Percentiles rank a stretch among this genome's conserved stretches.
Evolutionary conservation across 2,329 filamentous ascomycete genomes (phyloP).

Genomic region (Fusarium annulatum): DNA sequence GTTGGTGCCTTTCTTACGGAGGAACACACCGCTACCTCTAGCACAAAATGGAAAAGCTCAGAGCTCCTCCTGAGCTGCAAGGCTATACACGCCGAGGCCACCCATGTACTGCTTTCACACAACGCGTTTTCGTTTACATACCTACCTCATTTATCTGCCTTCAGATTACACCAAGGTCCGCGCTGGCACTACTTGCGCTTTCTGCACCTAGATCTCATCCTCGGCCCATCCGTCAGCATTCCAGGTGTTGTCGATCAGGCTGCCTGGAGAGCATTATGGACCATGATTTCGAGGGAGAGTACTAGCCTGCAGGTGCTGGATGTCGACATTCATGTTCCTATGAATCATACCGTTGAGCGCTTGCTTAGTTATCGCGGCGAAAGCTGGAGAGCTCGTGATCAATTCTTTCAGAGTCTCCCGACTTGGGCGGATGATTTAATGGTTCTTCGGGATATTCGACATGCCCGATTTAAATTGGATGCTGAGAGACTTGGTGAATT

Average conservation of each 20-base stretch:
- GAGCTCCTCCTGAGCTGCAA: background rate
- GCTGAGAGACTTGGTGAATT: background rate
- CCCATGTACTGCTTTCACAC: accelerated
- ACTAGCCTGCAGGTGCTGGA: background rate
- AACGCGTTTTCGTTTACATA: background rate
- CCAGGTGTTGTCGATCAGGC: background rate
- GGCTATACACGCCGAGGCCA: accelerated
- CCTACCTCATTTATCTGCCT: background rate
- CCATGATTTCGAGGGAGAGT: background rate
- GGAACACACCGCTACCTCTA: accelerated
- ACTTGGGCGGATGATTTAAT: background rate
- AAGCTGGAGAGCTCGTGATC: background rate
- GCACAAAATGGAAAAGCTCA: background rate
- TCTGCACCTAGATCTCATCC: background rate
- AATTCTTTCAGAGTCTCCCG: background rate
- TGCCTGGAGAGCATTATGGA: background rate
- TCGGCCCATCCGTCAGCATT: background rate
- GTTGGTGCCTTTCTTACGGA: background rate
- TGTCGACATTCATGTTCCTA: background rate
- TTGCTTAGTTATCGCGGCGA: background rate
- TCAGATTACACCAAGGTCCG: background rate
- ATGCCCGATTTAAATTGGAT: background rate
- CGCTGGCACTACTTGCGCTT: background rate
- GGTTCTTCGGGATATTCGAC: accelerated
- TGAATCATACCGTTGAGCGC: background rate